These are phyloP conservation scores for Adansonia gregorii DNA, from an alignment of 441 rosid species.

Conservation along the genomic window DNA sequence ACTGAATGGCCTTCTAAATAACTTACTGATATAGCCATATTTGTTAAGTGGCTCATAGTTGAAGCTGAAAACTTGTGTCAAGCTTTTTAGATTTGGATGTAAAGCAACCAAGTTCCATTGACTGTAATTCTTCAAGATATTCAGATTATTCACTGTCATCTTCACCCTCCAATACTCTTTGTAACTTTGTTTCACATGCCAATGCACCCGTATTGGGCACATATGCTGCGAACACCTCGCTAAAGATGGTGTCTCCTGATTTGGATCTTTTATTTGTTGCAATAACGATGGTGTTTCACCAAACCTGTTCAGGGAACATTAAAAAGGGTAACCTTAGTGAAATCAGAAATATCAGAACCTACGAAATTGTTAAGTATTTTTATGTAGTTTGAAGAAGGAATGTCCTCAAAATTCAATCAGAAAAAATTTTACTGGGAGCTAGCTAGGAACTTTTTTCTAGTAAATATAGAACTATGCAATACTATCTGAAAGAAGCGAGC, in stretches of 20 bases:
- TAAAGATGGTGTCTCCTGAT: conserved; percentile 39
- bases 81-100: conserved; percentile 70
- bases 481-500: too few relatives aligned
- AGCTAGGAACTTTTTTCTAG: not conserved
- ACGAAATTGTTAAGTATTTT: not conserved
- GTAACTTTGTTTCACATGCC: conserved; percentile 89
- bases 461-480: too few relatives aligned
- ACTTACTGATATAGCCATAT: conserved; percentile 55
- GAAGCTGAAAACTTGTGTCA: conserved; percentile 75
- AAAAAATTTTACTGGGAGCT: not conserved
- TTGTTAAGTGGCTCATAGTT: conserved; percentile 61
- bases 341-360: not conserved
- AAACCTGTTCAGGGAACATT: conserved; percentile 32
- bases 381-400: not conserved
- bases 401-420: not conserved
- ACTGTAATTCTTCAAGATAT: conserved; percentile 63
- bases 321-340: not conserved
- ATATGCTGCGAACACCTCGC: conserved; percentile 66
- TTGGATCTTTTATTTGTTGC: conserved; percentile 47
- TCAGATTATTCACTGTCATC: conserved; percentile 64
- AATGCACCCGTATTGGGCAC: conserved; percentile 83
- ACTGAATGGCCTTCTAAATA: not conserved
- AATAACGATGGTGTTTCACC: conserved; percentile 49
- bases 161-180: conserved; percentile 79
- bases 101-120: conserved; percentile 75